Conservation (phyloP, 2,329 filamentous ascomycete species). For the Nigrospora osmanthi region DNA sequence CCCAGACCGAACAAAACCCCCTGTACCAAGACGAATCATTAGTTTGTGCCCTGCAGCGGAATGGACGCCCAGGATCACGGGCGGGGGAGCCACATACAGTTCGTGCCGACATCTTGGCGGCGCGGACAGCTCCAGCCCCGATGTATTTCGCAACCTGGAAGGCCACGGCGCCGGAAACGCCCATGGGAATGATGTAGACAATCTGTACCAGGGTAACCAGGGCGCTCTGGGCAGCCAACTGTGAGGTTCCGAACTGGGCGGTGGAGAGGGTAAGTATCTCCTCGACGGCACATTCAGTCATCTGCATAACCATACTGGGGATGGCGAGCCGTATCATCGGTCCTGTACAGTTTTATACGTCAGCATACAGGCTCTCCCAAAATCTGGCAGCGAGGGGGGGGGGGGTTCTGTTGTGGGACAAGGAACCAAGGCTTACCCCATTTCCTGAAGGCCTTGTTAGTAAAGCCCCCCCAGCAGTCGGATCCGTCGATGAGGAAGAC, state of each 20-base stretch:
- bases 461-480: slow-evolving; percentile 37
- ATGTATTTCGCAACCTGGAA: slow-evolving; percentile 35
- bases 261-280: slow-evolving; percentile 36
- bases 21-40: no score
- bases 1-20: no score
- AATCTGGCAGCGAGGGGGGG: no score
- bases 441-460: no score
- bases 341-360: slow-evolving; percentile 5
- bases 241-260: slow-evolving; percentile 32
- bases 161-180: slow-evolving; percentile 30
- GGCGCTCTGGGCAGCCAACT: slow-evolving; percentile 33
- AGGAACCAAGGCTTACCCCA: no score
- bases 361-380: no score
- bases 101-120: no score
- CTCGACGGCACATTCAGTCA: slow-evolving; percentile 34
- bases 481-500: slow-evolving; percentile 23
- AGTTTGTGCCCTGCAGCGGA: no score
- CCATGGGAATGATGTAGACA: slow-evolving; percentile 35
- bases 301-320: slow-evolving; percentile 29
- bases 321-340: slow-evolving; percentile 28
- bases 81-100: no score
- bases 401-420: slow-evolving; percentile 10
- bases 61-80: no score
- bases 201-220: slow-evolving; percentile 31
- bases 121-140: slow-evolving; percentile 23